A percentile compares a stretch with the other conserved stretches of the same genome.
phyloP scores from a whole-genome alignment of 192 early-diverging fungal species.

The Diversispora eburnea region DNA sequence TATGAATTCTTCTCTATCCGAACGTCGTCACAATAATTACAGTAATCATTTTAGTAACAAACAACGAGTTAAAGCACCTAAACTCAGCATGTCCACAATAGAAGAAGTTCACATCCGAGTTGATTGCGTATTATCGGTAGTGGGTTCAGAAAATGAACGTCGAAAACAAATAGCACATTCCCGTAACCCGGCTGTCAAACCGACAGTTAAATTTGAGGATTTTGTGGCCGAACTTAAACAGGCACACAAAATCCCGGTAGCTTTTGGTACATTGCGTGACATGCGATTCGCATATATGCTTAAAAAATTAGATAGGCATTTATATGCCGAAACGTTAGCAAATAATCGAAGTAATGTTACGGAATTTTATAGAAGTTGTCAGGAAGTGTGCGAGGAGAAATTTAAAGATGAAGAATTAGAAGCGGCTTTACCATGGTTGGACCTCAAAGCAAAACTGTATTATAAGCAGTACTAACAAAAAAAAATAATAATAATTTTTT shows the following conservation, averaged over 20 bases:
- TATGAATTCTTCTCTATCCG: not conserved
- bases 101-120: slow-evolving; percentile 29
- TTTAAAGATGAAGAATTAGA: slow-evolving; percentile 26
- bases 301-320: slow-evolving; percentile 13
- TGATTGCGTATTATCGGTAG: slow-evolving; percentile 19
- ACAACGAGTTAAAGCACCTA: slow-evolving; percentile 29
- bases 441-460: slow-evolving; percentile 29
- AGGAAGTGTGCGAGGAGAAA: slow-evolving; percentile 29
- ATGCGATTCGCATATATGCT: slow-evolving; percentile 30
- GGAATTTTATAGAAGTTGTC: slow-evolving; percentile 28
- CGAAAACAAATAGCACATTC: slow-evolving; percentile 17
- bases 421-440: slow-evolving; percentile 29
- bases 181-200: not conserved
- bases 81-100: slow-evolving; percentile 30
- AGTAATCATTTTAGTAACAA: not conserved
- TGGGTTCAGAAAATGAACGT: slow-evolving; percentile 16
- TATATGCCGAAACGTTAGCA: slow-evolving; percentile 8
- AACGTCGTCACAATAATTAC: slow-evolving; percentile 1
- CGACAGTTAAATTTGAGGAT: slow-evolving; percentile 28
- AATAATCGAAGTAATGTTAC: slow-evolving; percentile 27
- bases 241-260: slow-evolving; percentile 23
- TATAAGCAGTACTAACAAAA: slow-evolving; percentile 19
- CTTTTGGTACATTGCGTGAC: slow-evolving; percentile 29
- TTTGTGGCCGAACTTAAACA: slow-evolving; percentile 29
- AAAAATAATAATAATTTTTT: too few species aligned